These are phyloP conservation scores for Hymenoscyphus occultus DNA, from an alignment of 2,329 filamentous ascomycete species.

Conservation along the genomic window DNA sequence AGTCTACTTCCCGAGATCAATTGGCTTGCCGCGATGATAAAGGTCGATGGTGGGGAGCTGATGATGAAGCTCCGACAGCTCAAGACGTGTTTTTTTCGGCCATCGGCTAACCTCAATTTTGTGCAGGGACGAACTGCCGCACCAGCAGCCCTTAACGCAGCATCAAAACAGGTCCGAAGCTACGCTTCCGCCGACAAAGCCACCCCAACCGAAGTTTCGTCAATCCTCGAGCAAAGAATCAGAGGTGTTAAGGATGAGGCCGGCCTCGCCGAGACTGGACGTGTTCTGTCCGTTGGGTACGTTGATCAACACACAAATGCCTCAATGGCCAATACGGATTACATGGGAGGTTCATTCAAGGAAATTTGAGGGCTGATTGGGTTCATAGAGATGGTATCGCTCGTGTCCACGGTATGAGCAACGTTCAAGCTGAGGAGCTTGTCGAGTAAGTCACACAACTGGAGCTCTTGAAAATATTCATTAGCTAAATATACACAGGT, in stretches of 20 bases:
- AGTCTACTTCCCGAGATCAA: conserved; percentile 42
- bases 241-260: conserved; percentile 97
- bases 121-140: conserved; percentile 79
- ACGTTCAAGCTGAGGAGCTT: conserved; percentile 99
- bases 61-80: conserved; percentile 37
- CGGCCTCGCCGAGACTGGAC: conserved; percentile 94
- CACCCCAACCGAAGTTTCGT: conserved; percentile 95
- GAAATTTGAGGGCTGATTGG: conserved; percentile 24
- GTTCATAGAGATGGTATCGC: conserved; percentile 94
- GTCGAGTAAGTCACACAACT: conserved; percentile 76
- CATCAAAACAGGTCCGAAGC: conserved; percentile 71
- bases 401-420: conserved; percentile 99
- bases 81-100: conserved; percentile 41
- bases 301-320: conserved; percentile 42
- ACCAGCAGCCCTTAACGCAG: conserved; percentile 71
- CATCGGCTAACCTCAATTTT: conserved; percentile 53
- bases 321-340: conserved; percentile 18
- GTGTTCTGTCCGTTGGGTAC: conserved; percentile 98
- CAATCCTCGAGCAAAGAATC: conserved; percentile 98
- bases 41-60: conserved; percentile 41
- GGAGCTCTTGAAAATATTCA: conserved; percentile 12
- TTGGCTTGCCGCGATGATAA: conserved; percentile 29
- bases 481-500: conserved; percentile 54
- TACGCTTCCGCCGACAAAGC: conserved; percentile 95
- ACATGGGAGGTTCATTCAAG: conserved; percentile 12